A percentile compares a stretch with the other conserved stretches of the same genome.
These are phyloP conservation scores for Talaromyces sp. DNA, from an alignment of 2,329 filamentous ascomycete genomes.

Conservation along the genomic window DNA sequence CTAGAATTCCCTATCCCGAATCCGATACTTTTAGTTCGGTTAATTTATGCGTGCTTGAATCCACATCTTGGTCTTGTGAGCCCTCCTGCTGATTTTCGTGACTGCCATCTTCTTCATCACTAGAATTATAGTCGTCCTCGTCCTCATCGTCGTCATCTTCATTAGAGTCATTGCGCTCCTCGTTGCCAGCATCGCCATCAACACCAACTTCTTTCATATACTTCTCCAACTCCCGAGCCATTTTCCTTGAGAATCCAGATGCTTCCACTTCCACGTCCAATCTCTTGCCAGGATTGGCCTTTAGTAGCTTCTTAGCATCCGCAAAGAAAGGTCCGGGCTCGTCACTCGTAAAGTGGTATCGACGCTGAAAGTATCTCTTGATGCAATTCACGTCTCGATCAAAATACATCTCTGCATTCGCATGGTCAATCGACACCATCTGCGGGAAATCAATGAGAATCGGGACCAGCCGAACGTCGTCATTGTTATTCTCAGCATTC, in stretches of 20 bases:
- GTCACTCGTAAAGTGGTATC: constrained; percentile 81
- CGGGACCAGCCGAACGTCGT: constrained; percentile 59
- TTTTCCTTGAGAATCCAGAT: constrained; percentile 93
- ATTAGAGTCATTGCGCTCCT: constrained; percentile 29
- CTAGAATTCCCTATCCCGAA: constrained; percentile 13
- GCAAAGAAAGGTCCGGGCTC: constrained; percentile 79
- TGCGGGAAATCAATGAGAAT: constrained; percentile 97
- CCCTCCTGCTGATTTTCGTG: constrained; percentile 8
- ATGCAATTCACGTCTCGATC: constrained; percentile 93
- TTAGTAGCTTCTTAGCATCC: constrained; percentile 69
- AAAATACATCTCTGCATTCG: constrained; percentile 95
- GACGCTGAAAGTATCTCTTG: constrained; percentile 85
- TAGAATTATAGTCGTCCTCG: constrained; percentile 21
- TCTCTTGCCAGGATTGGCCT: constrained; percentile 58
- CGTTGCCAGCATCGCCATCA: constrained; percentile 46
- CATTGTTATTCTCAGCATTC: constrained; percentile 22
- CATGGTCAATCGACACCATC: constrained; percentile 92
- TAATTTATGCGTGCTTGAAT: constrained; percentile 25
- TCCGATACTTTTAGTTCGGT: constrained; percentile 26
- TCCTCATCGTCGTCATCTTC: constrained; percentile 37
- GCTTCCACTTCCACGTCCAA: constrained; percentile 87
- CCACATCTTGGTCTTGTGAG: constrained; percentile 14
- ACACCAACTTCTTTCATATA: constrained; percentile 73
- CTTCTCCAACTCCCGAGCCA: constrained; percentile 86
- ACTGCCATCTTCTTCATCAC: constrained; percentile 32